phyloP scores from a whole-genome alignment of 2,329 filamentous ascomycete species.

The Metarhizium sp. region DNA sequence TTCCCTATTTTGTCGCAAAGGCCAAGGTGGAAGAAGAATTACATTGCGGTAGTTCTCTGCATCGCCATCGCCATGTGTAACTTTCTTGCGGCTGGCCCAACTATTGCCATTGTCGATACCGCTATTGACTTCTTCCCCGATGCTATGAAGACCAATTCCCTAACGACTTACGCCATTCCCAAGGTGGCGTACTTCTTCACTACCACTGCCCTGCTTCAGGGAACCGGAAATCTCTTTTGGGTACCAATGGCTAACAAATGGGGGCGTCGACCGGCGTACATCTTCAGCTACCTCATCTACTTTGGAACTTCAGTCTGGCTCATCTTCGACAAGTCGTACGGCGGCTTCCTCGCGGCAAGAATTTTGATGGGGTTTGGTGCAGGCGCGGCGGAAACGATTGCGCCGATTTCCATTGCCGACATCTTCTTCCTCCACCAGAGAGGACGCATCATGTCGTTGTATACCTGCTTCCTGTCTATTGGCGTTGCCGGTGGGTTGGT shows the following conservation, averaged over 20 bases:
- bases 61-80: conserved; percentile 46
- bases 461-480: conserved; percentile 29
- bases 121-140: conserved; percentile 37
- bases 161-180: conserved; percentile 25
- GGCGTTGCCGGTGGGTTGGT: conserved; percentile 34
- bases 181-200: conserved; percentile 45
- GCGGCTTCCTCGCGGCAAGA: conserved; percentile 33
- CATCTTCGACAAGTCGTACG: conserved; percentile 30
- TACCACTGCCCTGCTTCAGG: conserved; percentile 38
- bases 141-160: conserved; percentile 15
- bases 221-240: conserved; percentile 37
- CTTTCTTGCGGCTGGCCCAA: conserved; percentile 46
- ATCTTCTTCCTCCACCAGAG: conserved; percentile 49
- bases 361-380: conserved; percentile 44
- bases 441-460: conserved; percentile 39
- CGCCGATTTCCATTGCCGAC: conserved; percentile 43
- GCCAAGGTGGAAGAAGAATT: conserved; percentile 37
- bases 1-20: conserved; percentile 12
- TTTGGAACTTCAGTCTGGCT: conserved; percentile 32
- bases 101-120: conserved; percentile 38
- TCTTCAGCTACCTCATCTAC: conserved; percentile 34
- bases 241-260: conserved; percentile 36
- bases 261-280: conserved; percentile 32
- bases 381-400: conserved; percentile 42
- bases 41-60: conserved; percentile 39